These are phyloP conservation scores for Plasmodium vivax DNA, from an alignment of 169 alveolate genomes.

Conservation along the genomic window DNA sequence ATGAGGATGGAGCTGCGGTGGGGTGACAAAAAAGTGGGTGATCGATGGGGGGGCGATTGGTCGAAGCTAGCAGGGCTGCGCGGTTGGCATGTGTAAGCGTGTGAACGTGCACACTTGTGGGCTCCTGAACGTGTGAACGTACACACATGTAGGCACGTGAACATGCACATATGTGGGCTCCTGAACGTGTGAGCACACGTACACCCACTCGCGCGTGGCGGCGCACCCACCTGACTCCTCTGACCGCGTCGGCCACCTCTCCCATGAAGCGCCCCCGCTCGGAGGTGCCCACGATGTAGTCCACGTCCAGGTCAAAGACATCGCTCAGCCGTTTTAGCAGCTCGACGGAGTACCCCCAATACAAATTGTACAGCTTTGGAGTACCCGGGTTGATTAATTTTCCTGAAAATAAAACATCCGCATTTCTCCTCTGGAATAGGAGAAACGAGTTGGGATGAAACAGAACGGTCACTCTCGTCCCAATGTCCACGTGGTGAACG, in stretches of 20 bases:
- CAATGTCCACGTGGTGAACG: slow-evolving; percentile 52
- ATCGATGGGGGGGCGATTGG: not conserved
- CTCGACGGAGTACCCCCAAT: slow-evolving; percentile 69
- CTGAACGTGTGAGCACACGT: not conserved
- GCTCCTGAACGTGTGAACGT: not conserved
- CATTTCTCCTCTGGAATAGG: slow-evolving; percentile 32
- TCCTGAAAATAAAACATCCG: slow-evolving; percentile 38
- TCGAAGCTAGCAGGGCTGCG: not conserved
- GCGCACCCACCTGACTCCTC: not conserved
- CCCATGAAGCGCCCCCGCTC: slow-evolving; percentile 31
- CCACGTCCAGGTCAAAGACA: slow-evolving; percentile 32
- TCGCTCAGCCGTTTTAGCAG: slow-evolving; percentile 55
- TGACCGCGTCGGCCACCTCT: not conserved
- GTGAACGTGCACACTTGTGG: not conserved
- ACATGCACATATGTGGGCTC: too few relatives aligned
- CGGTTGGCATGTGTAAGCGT: not conserved
- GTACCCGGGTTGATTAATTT: slow-evolving; percentile 48
- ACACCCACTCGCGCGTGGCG: not conserved
- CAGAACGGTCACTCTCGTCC: slow-evolving; percentile 75
- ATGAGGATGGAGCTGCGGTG: slow-evolving; percentile 34
- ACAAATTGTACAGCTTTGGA: slow-evolving; percentile 38
- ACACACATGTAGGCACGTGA: not conserved
- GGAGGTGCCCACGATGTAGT: slow-evolving; percentile 57
- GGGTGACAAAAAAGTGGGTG: not conserved
- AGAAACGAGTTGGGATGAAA: slow-evolving; percentile 18